Base-by-base conservation (phyloP, 208 protist species). In the Crithidia fasciculata region DNA sequence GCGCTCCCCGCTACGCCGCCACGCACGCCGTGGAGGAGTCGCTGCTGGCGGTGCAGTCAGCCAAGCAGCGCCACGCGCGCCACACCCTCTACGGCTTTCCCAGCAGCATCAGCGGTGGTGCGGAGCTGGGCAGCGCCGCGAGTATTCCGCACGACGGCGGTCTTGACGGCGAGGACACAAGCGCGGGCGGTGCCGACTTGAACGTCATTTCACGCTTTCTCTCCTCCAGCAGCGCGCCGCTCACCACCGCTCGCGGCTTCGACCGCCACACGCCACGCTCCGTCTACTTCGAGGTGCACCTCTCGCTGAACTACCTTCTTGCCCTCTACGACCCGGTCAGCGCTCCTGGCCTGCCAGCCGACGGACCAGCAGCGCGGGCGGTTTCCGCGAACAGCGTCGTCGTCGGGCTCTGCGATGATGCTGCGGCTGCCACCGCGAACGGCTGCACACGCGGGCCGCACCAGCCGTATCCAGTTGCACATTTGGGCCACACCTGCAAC, bases 241-340 rank as follows among this genome's bases (percentile, higher is more conserved):
- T 53, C 18, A 9, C 58, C 28, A 47, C 43, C 3, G 5, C 41
- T 41, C 53, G 53, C 13, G 13, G 41, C 54, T 3, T 53, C 18
- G 8, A 4, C 5, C 65, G 41, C 2, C 39, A 6, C 5, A 2
- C 43, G 0, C 3, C 53, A 19, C 52, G 65, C 5, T 58, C 65
- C 16, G 83, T 88, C 49, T 95, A 95, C 76, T 95, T 87, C 69
- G 91, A 95, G 62, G 79, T 74, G 5, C 84, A 92, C 57, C 71
- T 95, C 18, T 90, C 91, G 8, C 47, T 93, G 4, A 78, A 77
- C 12, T 93, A 87, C 63, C 73, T 95, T 9, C 39, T 85, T 36
- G 63, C 77, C 7, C 19, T 86, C 12, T 77, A 86, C 60, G 74
- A 74, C 39, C 19, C 57, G 18, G 69, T 47, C 10, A 39, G 15